Conservation (phyloP, 2,329 filamentous ascomycete species). For the Huntiella savannae region DNA sequence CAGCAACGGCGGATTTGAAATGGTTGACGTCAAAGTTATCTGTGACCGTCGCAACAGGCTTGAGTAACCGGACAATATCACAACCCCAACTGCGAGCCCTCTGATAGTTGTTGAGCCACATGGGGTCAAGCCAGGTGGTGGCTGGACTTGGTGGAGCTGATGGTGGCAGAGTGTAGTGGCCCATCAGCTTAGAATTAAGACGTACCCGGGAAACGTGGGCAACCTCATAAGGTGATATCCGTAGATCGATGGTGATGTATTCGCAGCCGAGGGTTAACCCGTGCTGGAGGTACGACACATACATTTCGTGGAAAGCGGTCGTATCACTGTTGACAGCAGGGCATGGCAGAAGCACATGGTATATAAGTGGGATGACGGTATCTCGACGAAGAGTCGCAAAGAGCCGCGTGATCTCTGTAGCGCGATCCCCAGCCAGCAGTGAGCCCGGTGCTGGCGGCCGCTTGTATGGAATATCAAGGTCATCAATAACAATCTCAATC, state of each 20-base stretch:
- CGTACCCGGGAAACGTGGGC: slow-evolving; percentile 29
- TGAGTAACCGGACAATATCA: slow-evolving; percentile 28
- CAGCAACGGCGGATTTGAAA: slow-evolving; percentile 31
- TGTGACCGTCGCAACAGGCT: slow-evolving; percentile 33
- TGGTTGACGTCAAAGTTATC: slow-evolving; percentile 44
- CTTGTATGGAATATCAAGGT: slow-evolving; percentile 7
- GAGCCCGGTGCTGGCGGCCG: slow-evolving; percentile 8
- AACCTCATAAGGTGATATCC: slow-evolving; percentile 32
- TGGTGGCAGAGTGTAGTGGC: slow-evolving; percentile 24
- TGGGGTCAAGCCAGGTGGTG: slow-evolving; percentile 33
- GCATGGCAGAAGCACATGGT: slow-evolving; percentile 26
- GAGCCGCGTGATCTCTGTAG: slow-evolving; percentile 34
- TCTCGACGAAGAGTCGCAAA: slow-evolving; percentile 42
- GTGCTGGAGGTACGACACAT: slow-evolving; percentile 38
- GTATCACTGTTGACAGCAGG: slow-evolving; percentile 9
- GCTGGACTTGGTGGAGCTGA: slow-evolving; percentile 7
- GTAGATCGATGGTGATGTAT: slow-evolving; percentile 42
- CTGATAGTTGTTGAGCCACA: slow-evolving; percentile 38
- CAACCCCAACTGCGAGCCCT: slow-evolving; percentile 30
- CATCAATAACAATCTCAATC: slow-evolving; percentile 36
- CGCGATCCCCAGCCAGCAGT: slow-evolving; percentile 18
- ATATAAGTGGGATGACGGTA: slow-evolving; percentile 39
- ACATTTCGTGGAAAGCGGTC: slow-evolving; percentile 18
- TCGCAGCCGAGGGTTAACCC: slow-evolving; percentile 43
- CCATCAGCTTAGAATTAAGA: slow-evolving; percentile 42